Evolutionary conservation across 257 asterid species (phyloP).

Genomic region (Paraleonurus japonicus): DNA sequence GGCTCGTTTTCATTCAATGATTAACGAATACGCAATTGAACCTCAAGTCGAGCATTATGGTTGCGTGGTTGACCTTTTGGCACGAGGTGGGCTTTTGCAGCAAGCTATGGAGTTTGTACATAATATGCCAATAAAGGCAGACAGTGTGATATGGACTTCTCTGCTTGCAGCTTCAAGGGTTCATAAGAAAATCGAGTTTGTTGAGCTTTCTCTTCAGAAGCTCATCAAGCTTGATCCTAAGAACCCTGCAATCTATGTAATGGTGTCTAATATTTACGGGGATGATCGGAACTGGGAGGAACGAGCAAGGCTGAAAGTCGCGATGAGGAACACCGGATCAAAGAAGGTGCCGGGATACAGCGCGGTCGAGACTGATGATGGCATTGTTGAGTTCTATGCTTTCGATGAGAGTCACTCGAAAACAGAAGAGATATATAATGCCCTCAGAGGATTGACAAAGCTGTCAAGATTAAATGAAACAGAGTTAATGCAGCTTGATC

Average conservation of each 20-base stretch:
- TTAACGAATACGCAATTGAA: conserved; percentile 34
- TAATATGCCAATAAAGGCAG: conserved; percentile 67
- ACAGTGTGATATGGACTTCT: conserved; percentile 70
- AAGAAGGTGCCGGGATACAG: conserved; percentile 75
- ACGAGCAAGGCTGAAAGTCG: conserved; percentile 58
- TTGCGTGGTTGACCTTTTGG: conserved; percentile 77
- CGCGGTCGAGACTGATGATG: conserved; percentile 55
- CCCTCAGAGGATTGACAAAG: conserved; percentile 54
- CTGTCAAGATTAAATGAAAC: conserved; percentile 31
- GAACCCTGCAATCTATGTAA: conserved; percentile 72
- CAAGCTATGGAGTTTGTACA: conserved; percentile 66
- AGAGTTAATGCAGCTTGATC: conserved; percentile 33
- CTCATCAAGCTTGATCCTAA: conserved; percentile 69
- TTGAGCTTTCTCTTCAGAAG: conserved; percentile 57
- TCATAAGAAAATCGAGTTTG: conserved; percentile 61
- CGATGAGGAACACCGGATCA: conserved; percentile 63
- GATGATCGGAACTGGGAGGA: conserved; percentile 74
- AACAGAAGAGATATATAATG: conserved; percentile 53
- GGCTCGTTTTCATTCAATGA: conserved; percentile 55
- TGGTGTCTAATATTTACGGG: conserved; percentile 72
- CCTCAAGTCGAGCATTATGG: conserved; percentile 84
- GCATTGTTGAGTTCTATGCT: conserved; percentile 56
- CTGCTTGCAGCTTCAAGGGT: conserved; percentile 69
- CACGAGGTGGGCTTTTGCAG: conserved; percentile 67
- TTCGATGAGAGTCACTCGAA: conserved; percentile 68